phyloP scores from a whole-genome alignment of 495 filamentous ascomycete species.

The Annulohypoxylon moriforme region DNA sequence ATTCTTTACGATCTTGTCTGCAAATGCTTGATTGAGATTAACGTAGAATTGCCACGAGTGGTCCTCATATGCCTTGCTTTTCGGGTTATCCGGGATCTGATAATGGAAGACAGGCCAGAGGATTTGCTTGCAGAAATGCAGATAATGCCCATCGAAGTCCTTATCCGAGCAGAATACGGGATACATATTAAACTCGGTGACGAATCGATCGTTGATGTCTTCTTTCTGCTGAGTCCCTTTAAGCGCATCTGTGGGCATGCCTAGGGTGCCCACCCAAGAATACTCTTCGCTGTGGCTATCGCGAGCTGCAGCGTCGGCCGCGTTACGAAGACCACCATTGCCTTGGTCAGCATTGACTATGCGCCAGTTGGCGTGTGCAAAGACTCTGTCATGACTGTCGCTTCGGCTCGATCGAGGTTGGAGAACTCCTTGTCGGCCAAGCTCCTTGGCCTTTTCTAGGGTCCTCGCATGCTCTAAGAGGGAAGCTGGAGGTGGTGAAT shows the following conservation, averaged over 20 bases:
- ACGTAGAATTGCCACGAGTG: conserved; percentile 96
- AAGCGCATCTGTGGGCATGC: conserved; percentile 89
- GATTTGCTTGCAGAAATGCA: conserved; percentile 92
- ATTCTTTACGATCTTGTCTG: conserved; percentile 85
- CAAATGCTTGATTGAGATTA: conserved; percentile 88
- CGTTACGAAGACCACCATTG: conserved; percentile 90
- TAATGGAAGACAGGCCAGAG: conserved; percentile 95
- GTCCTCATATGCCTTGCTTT: conserved; percentile 96
- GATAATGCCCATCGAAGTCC: conserved; percentile 92
- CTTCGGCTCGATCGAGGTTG: conserved; percentile 61
- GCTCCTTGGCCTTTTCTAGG: conserved; percentile 63
- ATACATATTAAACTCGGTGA: conserved; percentile 81
- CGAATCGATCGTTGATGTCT: conserved; percentile 81
- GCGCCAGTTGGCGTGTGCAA: conserved; percentile 78
- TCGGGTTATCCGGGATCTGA: conserved; percentile 94
- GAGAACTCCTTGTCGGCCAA: conserved; percentile 59
- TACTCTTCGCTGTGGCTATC: conserved; percentile 72
- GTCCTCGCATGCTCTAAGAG: conserved; percentile 71
- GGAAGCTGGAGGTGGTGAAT: conserved; percentile 74
- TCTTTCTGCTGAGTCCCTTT: conserved; percentile 73
- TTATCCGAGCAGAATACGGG: conserved; percentile 85
- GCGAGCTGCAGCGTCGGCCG: conserved; percentile 78
- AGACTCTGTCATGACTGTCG: conserved; percentile 70
- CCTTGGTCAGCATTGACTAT: conserved; percentile 86
- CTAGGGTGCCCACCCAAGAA: conserved; percentile 89